These are phyloP conservation scores for Phytophthora pisi DNA, from an alignment of 352 stramenopile species.

Conservation along the genomic window DNA sequence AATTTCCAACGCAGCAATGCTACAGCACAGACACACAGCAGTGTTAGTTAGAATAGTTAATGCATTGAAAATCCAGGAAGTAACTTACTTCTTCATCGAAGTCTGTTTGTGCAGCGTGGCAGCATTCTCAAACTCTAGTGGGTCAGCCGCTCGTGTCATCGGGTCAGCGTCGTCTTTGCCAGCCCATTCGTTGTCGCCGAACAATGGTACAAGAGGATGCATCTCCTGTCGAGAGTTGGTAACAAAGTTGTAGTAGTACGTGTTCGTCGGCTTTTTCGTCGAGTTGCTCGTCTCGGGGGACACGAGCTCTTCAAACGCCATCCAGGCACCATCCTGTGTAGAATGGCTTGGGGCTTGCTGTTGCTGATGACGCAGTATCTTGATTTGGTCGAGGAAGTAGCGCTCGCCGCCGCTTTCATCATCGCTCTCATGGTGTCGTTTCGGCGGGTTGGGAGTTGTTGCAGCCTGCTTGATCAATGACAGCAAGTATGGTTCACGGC, in stretches of 20 bases:
- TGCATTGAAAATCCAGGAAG: too few species aligned
- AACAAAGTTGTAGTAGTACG: conserved; percentile 74
- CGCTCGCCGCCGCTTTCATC: conserved; percentile 28
- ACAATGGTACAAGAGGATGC: conserved; percentile 45
- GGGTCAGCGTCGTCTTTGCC: conserved; percentile 13
- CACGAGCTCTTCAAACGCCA: conserved; percentile 51
- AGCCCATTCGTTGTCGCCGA: conserved; percentile 26
- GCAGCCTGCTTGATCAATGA: conserved; percentile 56
- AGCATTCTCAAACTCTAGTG: conserved; percentile 55
- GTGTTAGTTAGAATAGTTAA: not conserved
- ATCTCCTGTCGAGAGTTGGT: conserved; percentile 35
- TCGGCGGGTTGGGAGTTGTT: conserved; percentile 48
- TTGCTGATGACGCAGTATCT: conserved; percentile 38
- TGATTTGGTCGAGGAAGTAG: conserved; percentile 65
- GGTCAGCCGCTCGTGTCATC: conserved; percentile 34
- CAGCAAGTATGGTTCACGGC: conserved; percentile 53
- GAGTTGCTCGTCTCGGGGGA: conserved; percentile 2
- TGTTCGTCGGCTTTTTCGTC: conserved; percentile 14
- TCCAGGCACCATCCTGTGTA: conserved; percentile 39
- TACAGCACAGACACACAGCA: conserved; percentile 18
- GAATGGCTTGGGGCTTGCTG: conserved; percentile 6
- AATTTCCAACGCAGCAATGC: conserved; percentile 60
- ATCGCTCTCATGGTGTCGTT: conserved; percentile 23
- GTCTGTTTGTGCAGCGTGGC: conserved; percentile 50
- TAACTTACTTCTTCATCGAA: conserved; percentile 57